A percentile compares a stretch with the other conserved stretches of the same genome.
Conservation (phyloP, 2,329 filamentous ascomycete genomes). For the Lecanosticta acicola region DNA sequence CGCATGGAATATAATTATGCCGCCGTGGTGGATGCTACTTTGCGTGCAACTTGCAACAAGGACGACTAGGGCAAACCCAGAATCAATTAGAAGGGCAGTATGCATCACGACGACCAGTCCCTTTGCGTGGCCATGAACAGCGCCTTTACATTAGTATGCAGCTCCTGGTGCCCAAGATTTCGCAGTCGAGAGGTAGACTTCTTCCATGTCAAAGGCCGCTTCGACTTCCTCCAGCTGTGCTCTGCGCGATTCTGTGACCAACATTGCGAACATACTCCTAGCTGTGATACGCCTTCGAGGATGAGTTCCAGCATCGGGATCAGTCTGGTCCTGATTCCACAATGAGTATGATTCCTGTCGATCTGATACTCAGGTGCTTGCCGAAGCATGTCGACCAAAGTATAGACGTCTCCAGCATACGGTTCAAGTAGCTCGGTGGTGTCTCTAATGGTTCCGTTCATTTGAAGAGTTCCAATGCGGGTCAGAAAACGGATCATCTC, state of each 20-base stretch:
- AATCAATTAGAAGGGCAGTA: too few relatives aligned
- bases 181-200: slow-evolving; percentile 19
- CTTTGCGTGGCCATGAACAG: slow-evolving; percentile 32
- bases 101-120: slow-evolving; percentile 25
- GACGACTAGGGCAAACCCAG: too few relatives aligned
- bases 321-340: slow-evolving; percentile 61
- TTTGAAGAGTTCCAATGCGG: slow-evolving; percentile 54
- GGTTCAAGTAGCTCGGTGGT: slow-evolving; percentile 41
- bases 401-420: slow-evolving; percentile 57
- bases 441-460: slow-evolving; percentile 43
- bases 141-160: slow-evolving; percentile 26
- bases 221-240: slow-evolving; percentile 42
- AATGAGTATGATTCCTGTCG: slow-evolving; percentile 67
- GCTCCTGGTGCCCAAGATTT: slow-evolving; percentile 20
- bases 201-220: slow-evolving; percentile 43
- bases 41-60: too few relatives aligned
- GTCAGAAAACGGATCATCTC: slow-evolving; percentile 69
- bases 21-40: too few relatives aligned
- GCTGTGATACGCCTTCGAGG: slow-evolving; percentile 40
- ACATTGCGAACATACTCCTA: slow-evolving; percentile 44
- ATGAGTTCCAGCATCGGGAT: slow-evolving; percentile 62
- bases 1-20: too few relatives aligned
- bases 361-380: slow-evolving; percentile 69
- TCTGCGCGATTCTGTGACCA: slow-evolving; percentile 37
- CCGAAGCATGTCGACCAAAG: slow-evolving; percentile 55